Percentiles rank a stretch among this genome's conserved stretches.
Conservation (phyloP, 371 early-diverging fungal species). For the Rhizopus microsporus region DNA sequence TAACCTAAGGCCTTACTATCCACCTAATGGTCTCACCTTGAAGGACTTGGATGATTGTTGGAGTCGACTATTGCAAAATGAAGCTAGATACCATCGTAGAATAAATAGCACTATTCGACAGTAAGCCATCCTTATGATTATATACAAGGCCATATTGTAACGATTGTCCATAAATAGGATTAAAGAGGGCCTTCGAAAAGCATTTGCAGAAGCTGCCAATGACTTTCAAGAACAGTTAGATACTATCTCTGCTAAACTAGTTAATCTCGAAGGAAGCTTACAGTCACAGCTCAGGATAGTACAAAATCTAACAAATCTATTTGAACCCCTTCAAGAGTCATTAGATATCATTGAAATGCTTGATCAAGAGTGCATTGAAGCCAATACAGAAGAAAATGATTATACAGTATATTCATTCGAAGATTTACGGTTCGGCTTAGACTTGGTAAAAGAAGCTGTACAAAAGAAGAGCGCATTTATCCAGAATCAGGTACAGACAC, state of each 20-base stretch:
- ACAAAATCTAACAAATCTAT: conserved; percentile 29
- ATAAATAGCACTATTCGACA: conserved; percentile 83
- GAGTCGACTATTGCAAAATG: conserved; percentile 69
- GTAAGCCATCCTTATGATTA: conserved; percentile 37
- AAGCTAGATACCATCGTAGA: conserved; percentile 74
- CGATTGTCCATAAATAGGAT: conserved; percentile 45
- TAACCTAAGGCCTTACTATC: conserved; percentile 80
- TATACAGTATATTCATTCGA: conserved; percentile 89
- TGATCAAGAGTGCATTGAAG: conserved; percentile 75
- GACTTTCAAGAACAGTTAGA: conserved; percentile 69
- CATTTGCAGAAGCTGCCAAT: conserved; percentile 82
- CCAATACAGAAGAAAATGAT: conserved; percentile 92
- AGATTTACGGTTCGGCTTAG: conserved; percentile 86
- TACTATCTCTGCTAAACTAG: conserved; percentile 65
- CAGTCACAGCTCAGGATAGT: conserved; percentile 73
- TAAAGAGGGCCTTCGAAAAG: conserved; percentile 72
- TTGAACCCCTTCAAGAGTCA: conserved; percentile 55
- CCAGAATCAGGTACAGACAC: conserved; percentile 75
- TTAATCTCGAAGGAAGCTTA: conserved; percentile 72
- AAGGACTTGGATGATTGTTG: conserved; percentile 81
- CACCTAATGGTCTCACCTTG: conserved; percentile 75
- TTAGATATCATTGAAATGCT: conserved; percentile 62
- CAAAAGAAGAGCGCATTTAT: conserved; percentile 89
- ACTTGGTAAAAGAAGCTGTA: conserved; percentile 74
- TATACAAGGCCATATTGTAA: not conserved